Percentiles rank a stretch among this genome's conserved stretches.
These are phyloP conservation scores for Stipa capillata DNA, from an alignment of 176 grass and related monocot species.

Conservation along the genomic window DNA sequence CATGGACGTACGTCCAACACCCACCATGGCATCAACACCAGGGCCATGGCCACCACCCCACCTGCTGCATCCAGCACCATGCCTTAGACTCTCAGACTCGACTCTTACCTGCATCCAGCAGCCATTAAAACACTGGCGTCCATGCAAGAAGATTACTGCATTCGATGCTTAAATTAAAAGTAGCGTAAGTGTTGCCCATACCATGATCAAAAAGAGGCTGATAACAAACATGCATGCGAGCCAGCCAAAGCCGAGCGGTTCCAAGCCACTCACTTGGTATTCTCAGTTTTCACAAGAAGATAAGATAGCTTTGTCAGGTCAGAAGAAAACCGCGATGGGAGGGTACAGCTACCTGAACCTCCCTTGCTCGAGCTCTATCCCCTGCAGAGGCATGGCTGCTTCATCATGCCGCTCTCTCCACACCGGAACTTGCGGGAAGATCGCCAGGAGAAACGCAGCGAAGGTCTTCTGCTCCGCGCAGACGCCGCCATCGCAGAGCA, in stretches of 20 bases:
- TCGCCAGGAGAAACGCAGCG: background rate
- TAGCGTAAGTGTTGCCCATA: background rate
- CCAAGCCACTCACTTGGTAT: background rate
- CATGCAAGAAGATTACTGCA: background rate
- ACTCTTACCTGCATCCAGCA: background rate
- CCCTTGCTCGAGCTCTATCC: background rate
- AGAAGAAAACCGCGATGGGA: background rate
- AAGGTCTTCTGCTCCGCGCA: conserved; percentile 39
- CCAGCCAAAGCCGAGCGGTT: conserved; percentile 4
- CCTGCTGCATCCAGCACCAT: background rate
- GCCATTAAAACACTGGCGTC: background rate
- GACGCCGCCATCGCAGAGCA: conserved; percentile 48
- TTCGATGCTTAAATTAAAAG: background rate
- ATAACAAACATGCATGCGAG: background rate
- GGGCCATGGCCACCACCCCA: background rate
- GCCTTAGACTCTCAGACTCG: background rate
- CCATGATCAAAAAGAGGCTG: background rate
- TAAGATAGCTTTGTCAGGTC: conserved; percentile 7
- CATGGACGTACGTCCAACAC: background rate
- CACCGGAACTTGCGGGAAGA: background rate
- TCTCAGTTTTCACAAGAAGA: background rate
- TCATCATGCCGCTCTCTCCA: conserved; percentile 22
- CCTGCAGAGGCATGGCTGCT: conserved; percentile 22
- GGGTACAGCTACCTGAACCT: background rate
- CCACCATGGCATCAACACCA: background rate